Base-by-base conservation (phyloP, 805 yeast genomes). In the Candida boleticola region DNA sequence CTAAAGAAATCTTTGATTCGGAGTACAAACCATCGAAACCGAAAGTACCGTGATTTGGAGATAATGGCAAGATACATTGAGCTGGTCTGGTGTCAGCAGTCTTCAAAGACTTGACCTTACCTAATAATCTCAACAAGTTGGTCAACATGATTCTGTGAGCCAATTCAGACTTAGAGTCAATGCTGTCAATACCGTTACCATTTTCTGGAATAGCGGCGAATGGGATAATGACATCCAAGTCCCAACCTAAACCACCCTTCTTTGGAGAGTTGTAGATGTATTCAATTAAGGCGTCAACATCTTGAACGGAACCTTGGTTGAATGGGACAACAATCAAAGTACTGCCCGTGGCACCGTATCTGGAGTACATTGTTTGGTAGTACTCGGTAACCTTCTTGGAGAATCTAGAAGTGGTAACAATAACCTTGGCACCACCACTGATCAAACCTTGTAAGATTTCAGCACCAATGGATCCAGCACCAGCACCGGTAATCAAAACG, bases 161-260 rank as follows among this genome's bases (percentile, higher is more conserved):
- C 56, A 93, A 80, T 74, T 93, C 99, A 44, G 97, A 89, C 68
- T 83, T 88, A 42, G 98, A 92, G 59, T 88, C 97, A 58, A 93
- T 86, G 63, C 79, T 79, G 60, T 89, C 96, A 61, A 93, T 71
- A 68, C 95, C 97, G 59, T 89, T 87, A 63, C 99, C 99, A 64
- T 89, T 89, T 75, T 93, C 99, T 54, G 99, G 98, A 58, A 93
- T 92, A 47, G 99, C 99, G 53, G 98, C 99, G 61, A 93, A 93
- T 58, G 99, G 99, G 64, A 93, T 81, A 51, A 93, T 80, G 52
- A 81, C 95, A 72, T 93, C 99, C 62, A 93, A 78, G 65, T 93
- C 99, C 98, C 98, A 92, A 44, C 95, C 96, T 55, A 92, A 80
- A 70, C 97, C 97, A 54, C 90, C 93, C 62, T 84, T 78, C 77